phyloP scores from a whole-genome alignment of 2,329 filamentous ascomycete species.

The Emmonsiellopsis sp. region DNA sequence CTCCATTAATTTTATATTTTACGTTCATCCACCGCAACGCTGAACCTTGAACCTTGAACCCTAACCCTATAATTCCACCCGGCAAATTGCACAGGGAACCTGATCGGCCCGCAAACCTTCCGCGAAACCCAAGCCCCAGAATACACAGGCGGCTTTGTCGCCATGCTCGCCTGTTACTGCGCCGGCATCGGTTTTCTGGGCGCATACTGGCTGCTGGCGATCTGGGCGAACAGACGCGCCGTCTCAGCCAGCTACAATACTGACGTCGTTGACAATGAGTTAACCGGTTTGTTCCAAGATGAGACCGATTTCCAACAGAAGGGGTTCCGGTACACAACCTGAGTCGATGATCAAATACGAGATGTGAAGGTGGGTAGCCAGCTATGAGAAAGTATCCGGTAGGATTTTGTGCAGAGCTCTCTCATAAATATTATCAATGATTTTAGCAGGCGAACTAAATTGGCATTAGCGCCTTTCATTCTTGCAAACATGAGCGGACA shows the following conservation, averaged over 20 bases:
- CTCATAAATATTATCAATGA: too few relatives aligned
- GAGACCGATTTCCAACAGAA: conserved; percentile 18
- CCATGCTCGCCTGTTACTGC: conserved; percentile 29
- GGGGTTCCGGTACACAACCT: conserved; percentile 19
- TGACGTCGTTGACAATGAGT: conserved; percentile 6
- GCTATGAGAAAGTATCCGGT: too few relatives aligned
- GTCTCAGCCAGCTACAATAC: neutral
- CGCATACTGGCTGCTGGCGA: conserved; percentile 22
- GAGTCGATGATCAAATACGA: neutral
- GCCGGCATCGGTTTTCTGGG: conserved; percentile 22
- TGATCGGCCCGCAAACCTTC: conserved; percentile 36
- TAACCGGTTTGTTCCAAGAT: conserved; percentile 13
- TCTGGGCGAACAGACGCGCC: conserved; percentile 11
- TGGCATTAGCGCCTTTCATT: too few relatives aligned
- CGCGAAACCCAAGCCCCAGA: conserved; percentile 29
- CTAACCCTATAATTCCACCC: neutral
- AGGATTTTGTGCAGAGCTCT: too few relatives aligned
- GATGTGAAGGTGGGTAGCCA: too few relatives aligned
- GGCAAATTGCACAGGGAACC: conserved; percentile 18
- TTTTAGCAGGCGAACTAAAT: too few relatives aligned
- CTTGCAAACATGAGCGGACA: too few relatives aligned
- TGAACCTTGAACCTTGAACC: neutral
- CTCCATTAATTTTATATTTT: neutral
- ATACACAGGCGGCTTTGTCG: conserved; percentile 28
- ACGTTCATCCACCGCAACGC: neutral